Evolutionary conservation across 805 yeast species (phyloP), one percentile per base, ranked within the genome.

Genomic region (Candida insectalens): DNA sequence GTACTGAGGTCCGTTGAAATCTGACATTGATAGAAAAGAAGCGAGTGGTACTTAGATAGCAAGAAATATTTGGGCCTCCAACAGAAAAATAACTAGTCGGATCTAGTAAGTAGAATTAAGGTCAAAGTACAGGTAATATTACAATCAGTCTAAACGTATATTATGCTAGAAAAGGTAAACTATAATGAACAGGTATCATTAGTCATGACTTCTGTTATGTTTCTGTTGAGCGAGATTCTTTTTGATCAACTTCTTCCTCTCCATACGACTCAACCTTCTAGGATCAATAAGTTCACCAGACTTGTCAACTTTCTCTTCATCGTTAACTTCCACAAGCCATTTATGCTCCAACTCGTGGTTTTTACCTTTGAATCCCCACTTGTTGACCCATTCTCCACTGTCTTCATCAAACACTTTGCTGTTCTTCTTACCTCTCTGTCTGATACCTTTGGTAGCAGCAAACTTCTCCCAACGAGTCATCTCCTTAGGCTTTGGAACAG

Each of bases 281-380:
- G 97, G 97, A 56, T 88, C 96, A 29, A 84, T 64, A 46, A 84
- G 63, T 3, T 82, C 94, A 38, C 71, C 67, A 22, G 58, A 65
- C 25, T 73, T 65, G 28, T 68, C 69, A 51, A 71, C 69, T 9
- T 34, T 22, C 19, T 68, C 77, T 46, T 77, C 70, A 19, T 36
- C 31, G 39, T 84, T 83, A 40, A 89, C 83, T 62, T 92, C 99
- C 37, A 89, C 96, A 52, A 85, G 68, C 98, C 98, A 92, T 60
- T 92, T 96, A 50, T 70, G 63, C 50, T 89, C 97, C 46, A 77
- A 52, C 36, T 76, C 74, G 63, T 92, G 89, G 61, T 92, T 92
- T 60, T 76, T 75, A 51, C 97, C 97, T 44, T 82, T 79, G 65
- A 81, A 89, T 40, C 99, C 99, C 98, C 98, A 92, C 60, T 87